phyloP scores from a whole-genome alignment of 352 stramenopile genomes.

The Pythium chondricola region DNA sequence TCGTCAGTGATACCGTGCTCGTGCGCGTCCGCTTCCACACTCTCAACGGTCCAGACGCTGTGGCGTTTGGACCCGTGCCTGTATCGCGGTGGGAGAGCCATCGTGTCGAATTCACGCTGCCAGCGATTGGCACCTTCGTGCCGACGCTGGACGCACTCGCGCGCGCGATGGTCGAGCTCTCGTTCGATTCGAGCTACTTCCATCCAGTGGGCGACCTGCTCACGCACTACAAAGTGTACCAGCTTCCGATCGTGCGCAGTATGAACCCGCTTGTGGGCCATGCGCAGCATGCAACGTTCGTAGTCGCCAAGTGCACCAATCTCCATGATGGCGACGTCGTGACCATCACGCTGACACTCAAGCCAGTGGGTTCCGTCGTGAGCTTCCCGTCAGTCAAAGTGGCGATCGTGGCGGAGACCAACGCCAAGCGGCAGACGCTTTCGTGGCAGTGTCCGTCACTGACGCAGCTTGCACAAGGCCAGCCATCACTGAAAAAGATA shows the following conservation, averaged over 20 bases:
- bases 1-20: constrained; percentile 42
- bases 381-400: constrained; percentile 5
- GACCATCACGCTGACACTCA: constrained; percentile 24
- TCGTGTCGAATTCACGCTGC: constrained; percentile 37
- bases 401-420: constrained; percentile 28
- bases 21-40: constrained; percentile 36
- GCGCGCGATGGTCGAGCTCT: constrained; percentile 35
- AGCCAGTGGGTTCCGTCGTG: background rate
- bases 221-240: constrained; percentile 48
- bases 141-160: constrained; percentile 25
- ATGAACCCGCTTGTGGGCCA: constrained; percentile 40
- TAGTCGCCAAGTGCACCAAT: constrained; percentile 36
- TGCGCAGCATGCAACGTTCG: constrained; percentile 36
- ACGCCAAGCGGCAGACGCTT: constrained; percentile 37
- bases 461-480: constrained; percentile 3
- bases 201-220: constrained; percentile 40
- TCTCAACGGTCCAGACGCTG: constrained; percentile 6
- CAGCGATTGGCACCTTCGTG: constrained; percentile 28
- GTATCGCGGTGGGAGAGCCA: constrained; percentile 31
- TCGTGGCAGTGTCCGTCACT: constrained; percentile 49
- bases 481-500: too few species aligned
- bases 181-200: constrained; percentile 48
- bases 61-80: constrained; percentile 31
- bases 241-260: constrained; percentile 44
- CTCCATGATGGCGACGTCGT: constrained; percentile 32